These are phyloP conservation scores for Pogostemon cablin DNA, from an alignment of 257 asterid genomes.

Conservation along the genomic window DNA sequence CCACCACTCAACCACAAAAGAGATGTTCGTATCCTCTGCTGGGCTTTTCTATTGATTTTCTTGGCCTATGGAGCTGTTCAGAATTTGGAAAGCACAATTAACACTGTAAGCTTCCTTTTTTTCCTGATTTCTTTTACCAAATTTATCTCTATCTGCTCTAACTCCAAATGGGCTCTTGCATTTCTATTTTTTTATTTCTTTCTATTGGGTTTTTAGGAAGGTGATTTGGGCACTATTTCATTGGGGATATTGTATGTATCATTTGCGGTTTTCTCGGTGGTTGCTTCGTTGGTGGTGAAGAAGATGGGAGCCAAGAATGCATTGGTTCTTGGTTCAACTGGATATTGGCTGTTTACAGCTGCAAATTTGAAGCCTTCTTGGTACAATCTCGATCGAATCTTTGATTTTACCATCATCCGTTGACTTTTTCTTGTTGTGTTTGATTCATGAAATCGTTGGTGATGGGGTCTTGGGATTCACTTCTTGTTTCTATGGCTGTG, in stretches of 20 bases:
- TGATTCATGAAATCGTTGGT: conserved; percentile 15
- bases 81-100: conserved; percentile 91
- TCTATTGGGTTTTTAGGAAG: conserved; percentile 55
- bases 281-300: conserved; percentile 85
- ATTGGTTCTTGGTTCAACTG: conserved; percentile 83
- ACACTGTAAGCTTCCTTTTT: conserved; percentile 49
- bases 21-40: conserved; percentile 76
- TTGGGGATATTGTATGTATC: conserved; percentile 90
- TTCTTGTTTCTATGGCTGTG: neutral
- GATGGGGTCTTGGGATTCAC: neutral
- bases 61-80: conserved; percentile 96
- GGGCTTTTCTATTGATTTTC: conserved; percentile 82
- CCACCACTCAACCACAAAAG: conserved; percentile 57
- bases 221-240: conserved; percentile 84
- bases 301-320: conserved; percentile 83
- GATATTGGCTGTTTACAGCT: conserved; percentile 90
- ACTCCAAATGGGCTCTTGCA: too few species aligned
- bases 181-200: neutral
- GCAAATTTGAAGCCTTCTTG: conserved; percentile 96
- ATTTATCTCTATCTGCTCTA: neutral
- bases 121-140: neutral
- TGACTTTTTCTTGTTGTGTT: conserved; percentile 28
- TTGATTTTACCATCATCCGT: conserved; percentile 16
- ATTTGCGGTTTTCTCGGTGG: conserved; percentile 66
- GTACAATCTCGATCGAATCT: conserved; percentile 43